These are phyloP conservation scores for Houttuynia cordata DNA, from an alignment of 164 flowering plant genomes.

Conservation along the genomic window DNA sequence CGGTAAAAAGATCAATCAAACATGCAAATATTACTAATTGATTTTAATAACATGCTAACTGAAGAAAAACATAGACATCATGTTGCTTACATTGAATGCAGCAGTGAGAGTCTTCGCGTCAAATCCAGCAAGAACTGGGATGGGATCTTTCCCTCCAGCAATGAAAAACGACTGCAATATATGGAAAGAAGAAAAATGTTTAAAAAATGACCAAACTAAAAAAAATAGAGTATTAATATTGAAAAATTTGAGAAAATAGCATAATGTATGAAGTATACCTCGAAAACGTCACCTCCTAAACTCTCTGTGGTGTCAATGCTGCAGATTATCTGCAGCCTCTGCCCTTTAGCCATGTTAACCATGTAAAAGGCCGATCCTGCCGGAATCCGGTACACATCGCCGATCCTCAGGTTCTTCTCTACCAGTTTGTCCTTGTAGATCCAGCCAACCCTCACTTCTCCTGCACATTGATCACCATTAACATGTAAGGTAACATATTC, in stretches of 20 bases:
- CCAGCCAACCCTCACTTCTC: slow-evolving; percentile 61
- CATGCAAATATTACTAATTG: no score
- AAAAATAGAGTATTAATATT: no score
- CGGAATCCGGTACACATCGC: slow-evolving; percentile 67
- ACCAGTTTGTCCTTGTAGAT: slow-evolving; percentile 44
- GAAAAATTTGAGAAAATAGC: no score
- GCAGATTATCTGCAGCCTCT: slow-evolving; percentile 59
- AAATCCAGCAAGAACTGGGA: slow-evolving; percentile 67
- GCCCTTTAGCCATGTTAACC: slow-evolving; percentile 51
- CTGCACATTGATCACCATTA: slow-evolving; percentile 17
- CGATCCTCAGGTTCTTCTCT: slow-evolving; percentile 44
- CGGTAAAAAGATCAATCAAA: background rate
- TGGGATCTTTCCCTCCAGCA: slow-evolving; percentile 68
- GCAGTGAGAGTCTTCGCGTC: slow-evolving; percentile 35
- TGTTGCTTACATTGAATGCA: slow-evolving; percentile 65
- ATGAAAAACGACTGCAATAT: slow-evolving; percentile 68
- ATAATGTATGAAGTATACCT: no score
- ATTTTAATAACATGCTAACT: no score
- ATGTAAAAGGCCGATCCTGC: slow-evolving; percentile 83
- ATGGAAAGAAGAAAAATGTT: background rate
- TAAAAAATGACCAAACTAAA: no score
- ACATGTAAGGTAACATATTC: background rate
- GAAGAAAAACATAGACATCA: no score
- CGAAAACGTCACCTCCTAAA: slow-evolving; percentile 36
- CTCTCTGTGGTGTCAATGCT: slow-evolving; percentile 68